These are phyloP conservation scores for Vitis vinifera DNA, from an alignment of 164 flowering plant genomes.

Conservation along the genomic window ASM3070453v1 NC_081821.1:1240501-1241000, in stretches of 20 bases:
- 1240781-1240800: conserved; percentile 81
- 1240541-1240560: conserved; percentile 76
- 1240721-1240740: background rate
- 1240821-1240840: conserved; percentile 58
- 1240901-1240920: conserved; percentile 44
- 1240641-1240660: too few species aligned
- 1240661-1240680: background rate
- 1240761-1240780: conserved; percentile 66
- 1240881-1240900: background rate
- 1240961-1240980: conserved; percentile 46
- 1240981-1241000: conserved; percentile 72
- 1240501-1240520: conserved; percentile 71
- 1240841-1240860: conserved; percentile 18
- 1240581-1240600: conserved; percentile 67
- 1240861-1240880: background rate
- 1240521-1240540: conserved; percentile 63
- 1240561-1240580: conserved; percentile 75
- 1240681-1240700: conserved; percentile 7
- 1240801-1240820: conserved; percentile 83
- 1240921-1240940: conserved; percentile 62
- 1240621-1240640: too few species aligned
- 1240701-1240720: background rate
- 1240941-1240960: conserved; percentile 41
- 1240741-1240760: conserved; percentile 63
- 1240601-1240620: too few species aligned